Evolutionary conservation across 2,329 filamentous ascomycete genomes (phyloP).

Genomic region (Colletotrichum sp.): DNA sequence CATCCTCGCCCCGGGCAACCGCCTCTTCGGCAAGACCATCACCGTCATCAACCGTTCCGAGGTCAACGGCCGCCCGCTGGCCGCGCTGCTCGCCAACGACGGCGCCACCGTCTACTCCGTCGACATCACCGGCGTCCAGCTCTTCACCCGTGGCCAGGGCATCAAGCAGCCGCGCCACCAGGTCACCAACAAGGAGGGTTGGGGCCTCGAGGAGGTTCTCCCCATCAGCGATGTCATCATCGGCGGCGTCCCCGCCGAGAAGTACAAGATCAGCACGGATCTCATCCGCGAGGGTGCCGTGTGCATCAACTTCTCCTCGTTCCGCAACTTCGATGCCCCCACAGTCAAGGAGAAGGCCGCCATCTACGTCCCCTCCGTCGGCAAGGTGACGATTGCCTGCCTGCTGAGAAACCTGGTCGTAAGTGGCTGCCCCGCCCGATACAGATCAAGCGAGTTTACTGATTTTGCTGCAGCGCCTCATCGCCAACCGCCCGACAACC

Average conservation of each 20-base stretch:
- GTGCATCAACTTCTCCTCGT: slow-evolving; percentile 98
- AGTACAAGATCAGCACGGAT: slow-evolving; percentile 87
- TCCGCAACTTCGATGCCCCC: slow-evolving; percentile 86
- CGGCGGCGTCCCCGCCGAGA: slow-evolving; percentile 85
- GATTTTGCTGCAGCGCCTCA: slow-evolving; percentile 46
- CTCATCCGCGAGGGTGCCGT: slow-evolving; percentile 88
- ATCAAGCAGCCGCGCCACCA: slow-evolving; percentile 87
- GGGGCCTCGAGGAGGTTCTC: slow-evolving; percentile 80
- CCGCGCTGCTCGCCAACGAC: slow-evolving; percentile 93
- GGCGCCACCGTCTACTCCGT: slow-evolving; percentile 95
- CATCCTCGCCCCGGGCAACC: slow-evolving; percentile 89
- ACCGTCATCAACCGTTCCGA: slow-evolving; percentile 97
- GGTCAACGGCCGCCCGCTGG: slow-evolving; percentile 91
- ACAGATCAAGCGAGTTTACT: background rate
- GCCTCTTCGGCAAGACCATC: slow-evolving; percentile 90
- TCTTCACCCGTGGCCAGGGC: slow-evolving; percentile 89
- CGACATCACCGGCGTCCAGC: slow-evolving; percentile 88
- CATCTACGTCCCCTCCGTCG: slow-evolving; percentile 96
- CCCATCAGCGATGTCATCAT: slow-evolving; percentile 94
- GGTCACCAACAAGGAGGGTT: slow-evolving; percentile 81
- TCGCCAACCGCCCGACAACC: slow-evolving; percentile 52
- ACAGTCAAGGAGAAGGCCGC: slow-evolving; percentile 94
- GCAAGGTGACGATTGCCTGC: slow-evolving; percentile 96
- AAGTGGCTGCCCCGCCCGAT: slow-evolving; percentile 39
- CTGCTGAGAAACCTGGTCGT: slow-evolving; percentile 88